Conservation (phyloP, 768 basidiomycete species). For the Tulasnella sp. region DNA sequence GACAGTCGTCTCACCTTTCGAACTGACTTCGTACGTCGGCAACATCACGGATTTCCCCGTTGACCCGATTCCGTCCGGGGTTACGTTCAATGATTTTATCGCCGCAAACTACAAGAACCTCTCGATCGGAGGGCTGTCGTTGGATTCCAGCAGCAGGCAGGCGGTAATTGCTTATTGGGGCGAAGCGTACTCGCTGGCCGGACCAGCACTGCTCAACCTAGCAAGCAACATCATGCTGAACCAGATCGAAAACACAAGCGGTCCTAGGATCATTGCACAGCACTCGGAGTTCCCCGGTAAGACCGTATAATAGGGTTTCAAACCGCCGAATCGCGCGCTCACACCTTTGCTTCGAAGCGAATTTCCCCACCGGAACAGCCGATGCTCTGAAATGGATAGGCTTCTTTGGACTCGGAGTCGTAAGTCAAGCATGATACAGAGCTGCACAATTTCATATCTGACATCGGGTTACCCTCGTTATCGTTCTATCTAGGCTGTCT, state of each 20-base stretch:
- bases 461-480: not conserved
- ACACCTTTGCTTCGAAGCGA: not conserved
- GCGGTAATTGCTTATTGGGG: slow-evolving; percentile 72
- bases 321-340: not conserved
- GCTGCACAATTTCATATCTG: not conserved
- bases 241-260: slow-evolving; percentile 54
- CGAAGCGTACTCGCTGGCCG: slow-evolving; percentile 54
- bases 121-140: slow-evolving; percentile 64
- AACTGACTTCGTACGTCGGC: slow-evolving; percentile 45
- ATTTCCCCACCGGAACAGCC: slow-evolving; percentile 52
- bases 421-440: slow-evolving; percentile 37
- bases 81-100: slow-evolving; percentile 57
- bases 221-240: slow-evolving; percentile 65
- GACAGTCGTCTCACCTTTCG: slow-evolving; percentile 52
- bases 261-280: slow-evolving; percentile 32
- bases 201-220: slow-evolving; percentile 62
- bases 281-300: slow-evolving; percentile 12
- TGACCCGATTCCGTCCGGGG: slow-evolving; percentile 7
- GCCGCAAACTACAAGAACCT: slow-evolving; percentile 52
- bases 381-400: slow-evolving; percentile 64
- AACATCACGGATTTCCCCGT: slow-evolving; percentile 37
- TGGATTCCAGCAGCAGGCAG: slow-evolving; percentile 50
- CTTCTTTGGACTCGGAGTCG: slow-evolving; percentile 73
- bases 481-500: slow-evolving; percentile 52
- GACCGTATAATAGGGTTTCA: not conserved